phyloP scores from a whole-genome alignment of 1,284 basidiomycete genomes.

The Pseudozyma sp. region DNA sequence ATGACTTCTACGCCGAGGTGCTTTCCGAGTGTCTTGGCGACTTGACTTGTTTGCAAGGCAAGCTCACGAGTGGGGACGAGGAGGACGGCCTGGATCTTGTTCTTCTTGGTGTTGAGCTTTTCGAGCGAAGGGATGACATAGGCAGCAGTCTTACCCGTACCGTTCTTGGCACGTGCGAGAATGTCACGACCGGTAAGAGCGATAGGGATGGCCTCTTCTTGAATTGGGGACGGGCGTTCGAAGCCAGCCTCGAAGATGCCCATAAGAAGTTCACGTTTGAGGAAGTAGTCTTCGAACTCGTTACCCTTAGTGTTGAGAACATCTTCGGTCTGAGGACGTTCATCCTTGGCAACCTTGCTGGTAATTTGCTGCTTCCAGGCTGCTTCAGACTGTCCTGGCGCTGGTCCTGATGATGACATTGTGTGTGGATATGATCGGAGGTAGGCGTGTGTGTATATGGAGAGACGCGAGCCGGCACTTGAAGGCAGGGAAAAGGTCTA shows the following conservation, averaged over 20 bases:
- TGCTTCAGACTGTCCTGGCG: slow-evolving; percentile 58
- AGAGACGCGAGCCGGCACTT: neutral
- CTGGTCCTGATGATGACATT: slow-evolving; percentile 60
- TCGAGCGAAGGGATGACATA: slow-evolving; percentile 97
- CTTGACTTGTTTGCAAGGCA: slow-evolving; percentile 84
- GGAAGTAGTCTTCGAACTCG: slow-evolving; percentile 68
- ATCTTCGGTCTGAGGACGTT: slow-evolving; percentile 68
- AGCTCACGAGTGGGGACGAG: slow-evolving; percentile 68
- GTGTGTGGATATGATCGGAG: slow-evolving; percentile 10
- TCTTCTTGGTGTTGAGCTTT: slow-evolving; percentile 85
- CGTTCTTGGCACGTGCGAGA: slow-evolving; percentile 77
- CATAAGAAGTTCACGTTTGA: slow-evolving; percentile 69
- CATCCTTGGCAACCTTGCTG: slow-evolving; percentile 55
- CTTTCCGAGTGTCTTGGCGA: slow-evolving; percentile 95
- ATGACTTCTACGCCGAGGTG: slow-evolving; percentile 96
- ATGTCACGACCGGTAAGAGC: slow-evolving; percentile 76
- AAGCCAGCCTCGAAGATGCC: slow-evolving; percentile 73
- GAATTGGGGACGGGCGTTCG: slow-evolving; percentile 95
- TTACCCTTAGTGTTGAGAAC: slow-evolving; percentile 68
- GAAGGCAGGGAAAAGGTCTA: slow-evolving; percentile 14
- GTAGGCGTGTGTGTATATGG: neutral
- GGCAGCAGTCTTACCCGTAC: slow-evolving; percentile 84
- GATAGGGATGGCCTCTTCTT: slow-evolving; percentile 82
- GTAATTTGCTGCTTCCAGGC: slow-evolving; percentile 57
- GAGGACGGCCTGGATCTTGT: slow-evolving; percentile 83